Evolutionary conservation across 2,329 filamentous ascomycete genomes (phyloP), one percentile per base, ranked within the genome.

Genomic region (Colletotrichum incanum): DNA sequence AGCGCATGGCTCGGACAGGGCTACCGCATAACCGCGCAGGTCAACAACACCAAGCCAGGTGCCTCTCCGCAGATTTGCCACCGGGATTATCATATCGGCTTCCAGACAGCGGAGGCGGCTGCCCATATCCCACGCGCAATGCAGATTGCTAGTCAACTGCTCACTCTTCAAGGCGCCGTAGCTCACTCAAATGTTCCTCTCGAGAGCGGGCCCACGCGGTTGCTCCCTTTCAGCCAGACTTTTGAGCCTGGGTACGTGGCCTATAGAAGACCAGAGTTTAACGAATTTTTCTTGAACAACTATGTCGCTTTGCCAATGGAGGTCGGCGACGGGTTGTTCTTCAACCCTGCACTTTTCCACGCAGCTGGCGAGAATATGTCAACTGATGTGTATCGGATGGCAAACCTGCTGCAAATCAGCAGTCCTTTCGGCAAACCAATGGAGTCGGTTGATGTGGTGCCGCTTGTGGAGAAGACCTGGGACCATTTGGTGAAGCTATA

Each of bases 21-120:
- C 2, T 91, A 92, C 78, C 86, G 88, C 28, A 77, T 92, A 54
- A 92, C 90, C 0, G 86, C 88, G 0, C 90, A 92, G 77, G 87
- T 91, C 50, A 92, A 92, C 76, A 85, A 91, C 60, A 90, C 92
- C 11, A 85, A 86, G 52, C 89, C 90, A 0, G 88, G 89, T 23
- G 88, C 88, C 0, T 81, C 84, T 45, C 83, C 90, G 0, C 90
- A 92, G 76, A 84, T 87, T 37, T 83, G 82, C 9, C 90, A 92
- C 76, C 84, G 90, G 1, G 90, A 92, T 76, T 92, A 92, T 76
- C 90, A 92, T 75, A 83, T 92, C 1, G 90, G 90, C 0, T 92
- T 92, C 79, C 89, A 91, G 77, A 87, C 86, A 0, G 77, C 83
- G 3, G 84, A 84, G 8, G 80, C 80, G 1, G 86, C 84, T 54